Evolutionary conservation across 208 protist species (phyloP), one percentile per base, ranked within the genome.

Genomic region (Acanthamoeba castellanii): DNA sequence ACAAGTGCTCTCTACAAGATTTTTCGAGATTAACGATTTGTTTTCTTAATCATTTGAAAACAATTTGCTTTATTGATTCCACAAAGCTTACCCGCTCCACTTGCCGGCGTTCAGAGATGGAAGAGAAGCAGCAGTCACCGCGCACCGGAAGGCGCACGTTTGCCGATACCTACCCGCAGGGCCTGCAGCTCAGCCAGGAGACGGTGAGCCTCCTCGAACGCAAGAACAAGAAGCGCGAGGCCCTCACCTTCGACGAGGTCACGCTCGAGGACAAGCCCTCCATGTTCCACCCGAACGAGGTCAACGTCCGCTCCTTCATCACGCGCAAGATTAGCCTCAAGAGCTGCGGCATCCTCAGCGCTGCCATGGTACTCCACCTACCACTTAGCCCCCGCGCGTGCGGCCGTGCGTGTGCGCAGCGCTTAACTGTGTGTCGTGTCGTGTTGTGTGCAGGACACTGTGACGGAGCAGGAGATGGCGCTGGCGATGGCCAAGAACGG

Each of bases 401-500:
- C n/a, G n/a, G n/a, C n/a, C n/a, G n/a, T n/a, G n/a, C 61, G 61
- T 20, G 50, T 14, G 9, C 14, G 32, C 34, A n/a, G 3, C 45
- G 37, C 25, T 32, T 7, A 27, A 32, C 76, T 34, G 22, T 32
- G 52, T 55, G 42, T 18, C 11, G 14, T 45, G 45, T n/a, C 11
- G 34, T 30, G 8, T 76, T 42, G 30, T 76, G 18, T 98, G 92
- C 99, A 99, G 99, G 99, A 99, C 95, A 99, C 99, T 13, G 98
- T 99, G 78, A 99, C 99, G 50, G 99, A 99, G 96, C 97, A 97
- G 85, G 96, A 98, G n/a, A 99, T 99, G 97, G 96, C 97, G 34
- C 95, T 98, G n/a, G 84, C 68, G 61, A 97, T 97, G 97, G 98
- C 98, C 34, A 97, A 99, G 59, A 98, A 99, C 96, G 99, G 99